Evolutionary conservation across 441 rosid genomes (phyloP).

Genomic region (Aleurites moluccanus): DNA sequence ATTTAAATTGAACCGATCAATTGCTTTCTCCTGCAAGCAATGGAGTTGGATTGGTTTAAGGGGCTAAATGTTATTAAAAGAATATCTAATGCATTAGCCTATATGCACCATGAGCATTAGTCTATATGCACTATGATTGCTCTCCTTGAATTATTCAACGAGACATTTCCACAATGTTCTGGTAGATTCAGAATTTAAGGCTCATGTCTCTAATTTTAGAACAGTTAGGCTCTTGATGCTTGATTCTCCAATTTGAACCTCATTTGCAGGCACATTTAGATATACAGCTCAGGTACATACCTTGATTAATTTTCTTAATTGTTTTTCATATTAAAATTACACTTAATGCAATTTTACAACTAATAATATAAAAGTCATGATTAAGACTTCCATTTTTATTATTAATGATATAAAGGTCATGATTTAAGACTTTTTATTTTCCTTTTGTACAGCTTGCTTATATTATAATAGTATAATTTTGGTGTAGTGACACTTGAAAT

Average conservation of each 20-base stretch:
- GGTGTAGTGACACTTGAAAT: conserved; percentile 4
- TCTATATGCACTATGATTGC: background rate
- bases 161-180: background rate
- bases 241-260: background rate
- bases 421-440: background rate
- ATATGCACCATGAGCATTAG: conserved; percentile 1
- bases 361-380: too few relatives aligned
- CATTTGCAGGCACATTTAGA: background rate
- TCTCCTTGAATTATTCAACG: background rate
- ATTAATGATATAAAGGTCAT: too few relatives aligned
- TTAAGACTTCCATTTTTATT: background rate
- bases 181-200: too few relatives aligned
- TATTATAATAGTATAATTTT: background rate
- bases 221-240: background rate
- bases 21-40: too few relatives aligned
- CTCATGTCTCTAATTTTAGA: conserved; percentile 1
- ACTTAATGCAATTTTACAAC: too few relatives aligned
- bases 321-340: too few relatives aligned
- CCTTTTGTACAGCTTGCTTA: background rate
- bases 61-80: background rate
- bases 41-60: background rate
- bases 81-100: background rate
- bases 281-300: background rate
- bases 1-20: too few relatives aligned
- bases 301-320: background rate